Percentiles rank a stretch among this genome's conserved stretches.
These are phyloP conservation scores for Euphorbia tirucalli DNA, from an alignment of 345 rosid species.

Conservation along the genomic window DNA sequence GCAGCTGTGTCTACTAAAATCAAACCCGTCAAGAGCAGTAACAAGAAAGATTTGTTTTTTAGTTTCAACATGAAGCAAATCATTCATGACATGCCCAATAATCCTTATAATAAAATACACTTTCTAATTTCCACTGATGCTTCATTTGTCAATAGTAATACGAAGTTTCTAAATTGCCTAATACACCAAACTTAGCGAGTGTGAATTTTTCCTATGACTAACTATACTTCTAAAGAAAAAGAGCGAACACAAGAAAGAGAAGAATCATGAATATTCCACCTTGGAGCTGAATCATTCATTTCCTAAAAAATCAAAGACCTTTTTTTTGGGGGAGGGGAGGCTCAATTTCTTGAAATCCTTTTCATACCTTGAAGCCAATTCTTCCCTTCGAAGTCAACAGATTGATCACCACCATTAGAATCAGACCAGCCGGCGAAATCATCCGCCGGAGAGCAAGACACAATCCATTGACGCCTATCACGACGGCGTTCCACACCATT, in stretches of 20 bases:
- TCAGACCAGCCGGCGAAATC: conserved; percentile 70
- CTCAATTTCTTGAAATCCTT: no score
- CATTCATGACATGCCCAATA: neutral
- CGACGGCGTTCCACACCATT: conserved; percentile 25
- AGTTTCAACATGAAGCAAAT: neutral
- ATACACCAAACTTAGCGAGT: neutral
- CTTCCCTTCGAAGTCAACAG: conserved; percentile 46
- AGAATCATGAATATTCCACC: no score
- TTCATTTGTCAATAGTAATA: neutral
- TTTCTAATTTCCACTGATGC: neutral
- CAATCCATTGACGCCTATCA: conserved; percentile 26
- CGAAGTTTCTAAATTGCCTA: neutral
- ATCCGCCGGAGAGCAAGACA: conserved; percentile 41
- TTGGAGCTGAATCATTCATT: neutral
- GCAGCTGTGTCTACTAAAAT: neutral
- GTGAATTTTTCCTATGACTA: no score
- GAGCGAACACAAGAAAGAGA: no score
- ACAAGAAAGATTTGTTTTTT: neutral
- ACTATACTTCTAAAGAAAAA: no score
- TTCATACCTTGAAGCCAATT: conserved; percentile 56
- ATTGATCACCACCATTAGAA: conserved; percentile 37
- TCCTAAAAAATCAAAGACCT: neutral
- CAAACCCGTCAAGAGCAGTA: neutral
- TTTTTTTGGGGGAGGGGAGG: no score
- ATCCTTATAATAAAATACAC: neutral